Conservation (phyloP, 257 asterid species). For the Fraxinus cuspidata region DNA sequence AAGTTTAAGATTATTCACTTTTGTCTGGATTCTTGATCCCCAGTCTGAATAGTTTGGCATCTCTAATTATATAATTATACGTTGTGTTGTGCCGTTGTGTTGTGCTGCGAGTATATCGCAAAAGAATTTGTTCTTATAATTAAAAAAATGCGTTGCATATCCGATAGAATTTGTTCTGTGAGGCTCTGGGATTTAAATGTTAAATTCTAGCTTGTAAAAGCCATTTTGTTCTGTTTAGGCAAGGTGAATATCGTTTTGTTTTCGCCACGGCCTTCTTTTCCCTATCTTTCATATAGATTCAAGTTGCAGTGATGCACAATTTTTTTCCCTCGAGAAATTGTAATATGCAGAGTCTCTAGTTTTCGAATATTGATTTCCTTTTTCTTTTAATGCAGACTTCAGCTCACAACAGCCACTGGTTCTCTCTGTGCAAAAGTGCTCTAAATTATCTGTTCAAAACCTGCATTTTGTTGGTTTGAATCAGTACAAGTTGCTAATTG, state of each 20-base stretch:
- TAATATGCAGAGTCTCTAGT: neutral
- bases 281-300: neutral
- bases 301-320: neutral
- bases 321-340: neutral
- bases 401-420: slow-evolving; percentile 1
- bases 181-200: neutral
- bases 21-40: slow-evolving; percentile 41
- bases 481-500: slow-evolving; percentile 17
- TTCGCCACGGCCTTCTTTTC: neutral
- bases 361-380: neutral
- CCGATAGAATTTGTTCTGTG: neutral
- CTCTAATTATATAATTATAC: slow-evolving; percentile 1
- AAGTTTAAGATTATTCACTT: slow-evolving; percentile 28
- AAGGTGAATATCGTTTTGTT: slow-evolving; percentile 10
- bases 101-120: slow-evolving; percentile 15
- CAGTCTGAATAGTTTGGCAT: slow-evolving; percentile 26
- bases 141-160: slow-evolving; percentile 2
- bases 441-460: neutral
- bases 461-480: slow-evolving; percentile 20
- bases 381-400: slow-evolving; percentile 25
- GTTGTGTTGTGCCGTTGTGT: slow-evolving; percentile 13
- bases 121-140: slow-evolving; percentile 24
- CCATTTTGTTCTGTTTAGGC: slow-evolving; percentile 2
- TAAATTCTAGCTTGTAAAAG: slow-evolving; percentile 5
- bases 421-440: slow-evolving; percentile 7